Evolutionary conservation across 2,329 filamentous ascomycete genomes (phyloP).

Genomic region (Cordyceps javanica): DNA sequence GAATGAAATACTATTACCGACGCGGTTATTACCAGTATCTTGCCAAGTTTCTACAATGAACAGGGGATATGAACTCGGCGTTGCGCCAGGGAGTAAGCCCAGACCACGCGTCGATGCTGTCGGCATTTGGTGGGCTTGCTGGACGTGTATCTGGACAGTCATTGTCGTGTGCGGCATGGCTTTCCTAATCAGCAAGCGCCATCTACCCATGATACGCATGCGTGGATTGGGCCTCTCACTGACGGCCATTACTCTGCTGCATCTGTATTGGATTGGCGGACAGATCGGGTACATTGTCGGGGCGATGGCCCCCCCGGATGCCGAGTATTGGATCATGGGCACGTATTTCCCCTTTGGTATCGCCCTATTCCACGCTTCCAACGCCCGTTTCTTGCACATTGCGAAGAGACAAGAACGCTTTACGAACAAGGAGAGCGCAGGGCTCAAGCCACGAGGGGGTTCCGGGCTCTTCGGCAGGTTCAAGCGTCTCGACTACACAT

Average conservation of each 20-base stretch:
- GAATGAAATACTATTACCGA: too few species aligned
- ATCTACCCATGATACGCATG: conserved; percentile 31
- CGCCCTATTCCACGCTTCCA: conserved; percentile 59
- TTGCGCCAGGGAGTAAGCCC: conserved; percentile 17
- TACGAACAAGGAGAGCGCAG: conserved; percentile 10
- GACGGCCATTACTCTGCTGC: conserved; percentile 31
- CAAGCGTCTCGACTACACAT: conserved; percentile 33
- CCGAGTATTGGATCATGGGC: conserved; percentile 61
- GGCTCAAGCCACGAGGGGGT: conserved; percentile 15
- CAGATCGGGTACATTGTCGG: conserved; percentile 33
- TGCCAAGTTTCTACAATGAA: background rate
- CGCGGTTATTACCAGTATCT: background rate
- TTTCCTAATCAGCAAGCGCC: conserved; percentile 31
- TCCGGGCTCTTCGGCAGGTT: conserved; percentile 24
- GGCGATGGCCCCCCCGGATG: conserved; percentile 36
- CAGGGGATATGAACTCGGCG: conserved; percentile 23
- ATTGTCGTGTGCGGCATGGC: conserved; percentile 31
- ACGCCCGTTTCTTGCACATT: conserved; percentile 52
- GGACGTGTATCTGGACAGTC: conserved; percentile 28
- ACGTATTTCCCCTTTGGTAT: conserved; percentile 58
- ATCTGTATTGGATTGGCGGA: conserved; percentile 35
- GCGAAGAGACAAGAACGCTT: conserved; percentile 42
- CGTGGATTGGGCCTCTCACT: conserved; percentile 35
- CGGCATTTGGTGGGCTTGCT: conserved; percentile 30
- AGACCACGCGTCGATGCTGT: conserved; percentile 21